phyloP scores from a whole-genome alignment of 352 stramenopile species.

The Globisporangium cederbergense region DNA sequence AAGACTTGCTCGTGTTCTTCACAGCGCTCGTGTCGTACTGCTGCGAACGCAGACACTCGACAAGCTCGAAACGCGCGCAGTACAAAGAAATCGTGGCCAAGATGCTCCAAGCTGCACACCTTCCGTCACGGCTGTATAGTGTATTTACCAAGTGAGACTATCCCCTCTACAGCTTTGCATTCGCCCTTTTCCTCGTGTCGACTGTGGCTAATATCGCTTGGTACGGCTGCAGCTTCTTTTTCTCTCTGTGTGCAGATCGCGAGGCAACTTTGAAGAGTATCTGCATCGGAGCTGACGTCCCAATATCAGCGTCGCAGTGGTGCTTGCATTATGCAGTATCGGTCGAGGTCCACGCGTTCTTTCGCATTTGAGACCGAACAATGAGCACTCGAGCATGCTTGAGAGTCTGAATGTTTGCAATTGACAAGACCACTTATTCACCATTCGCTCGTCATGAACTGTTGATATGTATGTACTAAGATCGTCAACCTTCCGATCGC shows the following conservation, averaged over 20 bases:
- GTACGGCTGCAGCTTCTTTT: background rate
- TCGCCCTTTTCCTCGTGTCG: background rate
- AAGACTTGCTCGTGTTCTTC: background rate
- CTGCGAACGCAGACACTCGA: background rate
- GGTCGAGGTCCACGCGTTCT: no score
- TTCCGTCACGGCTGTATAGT: background rate
- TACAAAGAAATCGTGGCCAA: background rate
- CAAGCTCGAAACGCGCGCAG: background rate
- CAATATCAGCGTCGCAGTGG: background rate
- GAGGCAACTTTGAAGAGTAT: background rate
- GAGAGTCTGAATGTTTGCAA: no score
- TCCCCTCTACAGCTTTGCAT: background rate
- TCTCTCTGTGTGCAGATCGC: background rate
- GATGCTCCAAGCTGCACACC: background rate
- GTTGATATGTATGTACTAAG: no score
- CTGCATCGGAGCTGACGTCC: background rate
- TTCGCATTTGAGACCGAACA: no score
- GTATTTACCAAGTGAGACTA: background rate
- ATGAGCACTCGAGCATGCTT: no score
- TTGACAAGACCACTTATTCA: no score
- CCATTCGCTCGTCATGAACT: no score
- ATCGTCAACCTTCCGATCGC: no score
- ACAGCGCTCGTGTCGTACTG: background rate
- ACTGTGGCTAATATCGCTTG: background rate
- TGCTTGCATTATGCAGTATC: no score